phyloP scores from a whole-genome alignment of 2,329 filamentous ascomycete species.

The Pseudogymnoascus sp. region DNA sequence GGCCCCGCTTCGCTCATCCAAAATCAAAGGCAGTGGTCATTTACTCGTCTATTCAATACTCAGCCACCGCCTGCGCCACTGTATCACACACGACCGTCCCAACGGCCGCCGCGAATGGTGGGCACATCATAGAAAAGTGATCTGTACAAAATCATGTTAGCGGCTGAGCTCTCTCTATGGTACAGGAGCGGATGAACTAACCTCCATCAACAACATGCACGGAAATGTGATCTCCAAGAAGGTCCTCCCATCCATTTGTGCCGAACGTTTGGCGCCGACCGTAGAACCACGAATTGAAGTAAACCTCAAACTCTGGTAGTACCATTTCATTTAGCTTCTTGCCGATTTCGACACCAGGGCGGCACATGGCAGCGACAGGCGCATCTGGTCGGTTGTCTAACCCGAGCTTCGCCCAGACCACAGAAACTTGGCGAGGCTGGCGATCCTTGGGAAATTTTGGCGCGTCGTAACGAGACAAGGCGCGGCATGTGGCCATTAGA shows the following conservation, averaged over 20 bases:
- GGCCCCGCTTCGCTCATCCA: neutral
- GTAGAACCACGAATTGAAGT: constrained; percentile 1
- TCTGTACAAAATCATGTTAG: neutral
- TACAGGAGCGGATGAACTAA: neutral
- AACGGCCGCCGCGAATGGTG: neutral
- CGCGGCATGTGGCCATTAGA: neutral
- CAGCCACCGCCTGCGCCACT: neutral
- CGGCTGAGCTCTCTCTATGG: neutral
- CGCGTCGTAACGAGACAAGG: neutral
- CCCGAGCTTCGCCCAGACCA: neutral
- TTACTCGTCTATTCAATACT: neutral
- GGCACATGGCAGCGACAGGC: neutral
- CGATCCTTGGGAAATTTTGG: neutral
- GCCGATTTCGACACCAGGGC: neutral
- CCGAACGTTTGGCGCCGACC: neutral
- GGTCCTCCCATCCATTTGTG: neutral
- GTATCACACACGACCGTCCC: neutral
- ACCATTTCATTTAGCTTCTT: neutral
- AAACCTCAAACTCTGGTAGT: neutral
- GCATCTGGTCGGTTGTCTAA: constrained; percentile 1
- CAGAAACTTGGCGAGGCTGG: neutral
- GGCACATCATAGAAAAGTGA: neutral
- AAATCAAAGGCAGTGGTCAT: neutral
- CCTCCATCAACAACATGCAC: neutral
- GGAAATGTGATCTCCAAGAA: neutral